These are phyloP conservation scores for Tothia fuscella DNA, from an alignment of 2,329 filamentous ascomycete species.

Conservation along the genomic window DNA sequence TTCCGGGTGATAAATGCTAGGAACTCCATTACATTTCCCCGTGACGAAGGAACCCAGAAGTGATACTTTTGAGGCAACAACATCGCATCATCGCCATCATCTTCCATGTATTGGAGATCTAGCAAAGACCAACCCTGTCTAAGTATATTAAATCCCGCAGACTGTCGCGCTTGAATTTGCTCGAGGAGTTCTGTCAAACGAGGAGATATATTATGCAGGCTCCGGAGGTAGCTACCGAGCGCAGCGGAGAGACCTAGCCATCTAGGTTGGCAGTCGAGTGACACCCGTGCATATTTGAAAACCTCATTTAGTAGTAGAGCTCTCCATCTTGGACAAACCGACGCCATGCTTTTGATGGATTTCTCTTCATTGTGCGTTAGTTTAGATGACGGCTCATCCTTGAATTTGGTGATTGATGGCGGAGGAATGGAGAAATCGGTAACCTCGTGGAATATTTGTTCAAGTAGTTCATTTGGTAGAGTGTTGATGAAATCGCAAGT, in stretches of 20 bases:
- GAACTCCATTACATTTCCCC: conserved; percentile 2
- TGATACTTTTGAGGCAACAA: background rate
- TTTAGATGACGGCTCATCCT: conserved; percentile 20
- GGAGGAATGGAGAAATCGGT: conserved; percentile 21
- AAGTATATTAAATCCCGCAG: background rate
- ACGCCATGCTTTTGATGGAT: conserved; percentile 22
- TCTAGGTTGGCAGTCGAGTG: conserved; percentile 12
- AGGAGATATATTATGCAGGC: background rate
- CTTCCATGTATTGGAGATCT: background rate
- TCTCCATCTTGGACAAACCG: conserved; percentile 22
- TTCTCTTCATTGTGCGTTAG: conserved; percentile 15
- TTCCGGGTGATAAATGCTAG: conserved; percentile 1
- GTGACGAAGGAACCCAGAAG: conserved; percentile 1
- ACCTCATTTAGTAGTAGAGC: conserved; percentile 22
- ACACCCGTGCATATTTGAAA: conserved; percentile 20
- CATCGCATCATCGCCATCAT: background rate
- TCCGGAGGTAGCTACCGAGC: background rate
- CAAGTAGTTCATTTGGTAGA: conserved; percentile 26
- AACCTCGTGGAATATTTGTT: conserved; percentile 23
- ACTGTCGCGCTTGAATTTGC: background rate
- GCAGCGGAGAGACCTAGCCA: conserved; percentile 4
- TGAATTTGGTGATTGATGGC: conserved; percentile 22
- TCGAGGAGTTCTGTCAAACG: background rate
- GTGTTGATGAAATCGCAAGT: too few relatives aligned
- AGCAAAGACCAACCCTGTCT: background rate